Conservation (phyloP, 768 basidiomycete genomes). For the Chiua virens region DNA sequence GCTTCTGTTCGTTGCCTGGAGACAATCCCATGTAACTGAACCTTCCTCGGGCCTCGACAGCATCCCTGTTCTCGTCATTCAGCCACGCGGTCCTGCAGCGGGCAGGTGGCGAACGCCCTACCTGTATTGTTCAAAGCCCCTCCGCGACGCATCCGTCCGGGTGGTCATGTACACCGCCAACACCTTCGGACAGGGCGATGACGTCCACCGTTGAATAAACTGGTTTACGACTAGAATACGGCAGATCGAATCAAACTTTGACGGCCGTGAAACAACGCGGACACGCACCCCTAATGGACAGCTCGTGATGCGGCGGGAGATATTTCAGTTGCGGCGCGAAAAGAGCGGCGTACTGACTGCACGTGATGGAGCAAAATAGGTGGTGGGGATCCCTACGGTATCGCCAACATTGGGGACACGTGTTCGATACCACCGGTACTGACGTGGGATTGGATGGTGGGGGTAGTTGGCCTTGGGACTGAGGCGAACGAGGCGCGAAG, state of each 20-base stretch:
- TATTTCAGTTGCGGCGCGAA: conserved; percentile 17
- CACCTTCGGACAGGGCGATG: conserved; percentile 8
- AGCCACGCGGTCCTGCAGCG: no score
- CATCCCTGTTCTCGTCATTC: conserved; percentile 6
- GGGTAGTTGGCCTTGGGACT: background rate
- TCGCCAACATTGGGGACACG: conserved; percentile 20
- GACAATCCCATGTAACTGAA: background rate
- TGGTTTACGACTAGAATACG: conserved; percentile 8
- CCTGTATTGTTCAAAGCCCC: conserved; percentile 20
- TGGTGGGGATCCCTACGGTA: conserved; percentile 13
- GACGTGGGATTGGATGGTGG: background rate
- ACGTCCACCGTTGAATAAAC: conserved; percentile 11
- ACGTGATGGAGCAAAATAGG: conserved; percentile 21
- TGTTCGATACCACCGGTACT: background rate
- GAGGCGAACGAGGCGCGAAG: background rate
- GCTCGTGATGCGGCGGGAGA: conserved; percentile 8
- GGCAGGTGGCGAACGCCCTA: background rate
- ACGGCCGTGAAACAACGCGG: background rate
- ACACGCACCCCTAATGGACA: conserved; percentile 8
- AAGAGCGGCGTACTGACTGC: conserved; percentile 6
- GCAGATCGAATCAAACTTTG: background rate
- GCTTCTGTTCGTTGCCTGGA: conserved; percentile 24
- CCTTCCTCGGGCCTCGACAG: conserved; percentile 12
- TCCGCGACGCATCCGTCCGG: conserved; percentile 12
- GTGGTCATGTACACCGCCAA: conserved; percentile 20